phyloP scores from a whole-genome alignment of 164 flowering plant genomes.

The Litsea cubeba region DNA sequence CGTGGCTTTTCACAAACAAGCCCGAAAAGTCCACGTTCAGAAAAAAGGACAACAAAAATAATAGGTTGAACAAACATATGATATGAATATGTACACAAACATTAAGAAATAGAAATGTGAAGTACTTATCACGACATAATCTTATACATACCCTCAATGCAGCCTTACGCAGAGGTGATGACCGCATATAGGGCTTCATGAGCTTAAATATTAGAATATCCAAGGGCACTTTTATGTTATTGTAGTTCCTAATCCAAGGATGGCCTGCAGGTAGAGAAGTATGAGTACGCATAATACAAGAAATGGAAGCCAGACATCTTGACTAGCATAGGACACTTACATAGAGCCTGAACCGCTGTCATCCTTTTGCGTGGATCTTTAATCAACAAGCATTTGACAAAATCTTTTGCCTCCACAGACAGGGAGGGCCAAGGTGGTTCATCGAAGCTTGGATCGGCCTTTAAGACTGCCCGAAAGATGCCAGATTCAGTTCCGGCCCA shows the following conservation, averaged over 20 bases:
- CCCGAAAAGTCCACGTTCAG: background rate
- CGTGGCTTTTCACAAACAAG: too few relatives aligned
- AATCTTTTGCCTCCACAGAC: conserved; percentile 78
- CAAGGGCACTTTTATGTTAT: conserved; percentile 52
- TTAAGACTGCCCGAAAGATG: conserved; percentile 78
- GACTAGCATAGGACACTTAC: conserved; percentile 39
- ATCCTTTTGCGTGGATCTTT: conserved; percentile 82
- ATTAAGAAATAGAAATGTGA: background rate
- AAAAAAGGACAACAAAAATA: background rate
- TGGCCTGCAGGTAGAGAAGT: conserved; percentile 57
- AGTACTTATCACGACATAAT: background rate
- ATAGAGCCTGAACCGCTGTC: conserved; percentile 83
- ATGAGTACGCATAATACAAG: conserved; percentile 7
- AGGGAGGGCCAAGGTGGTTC: conserved; percentile 87
- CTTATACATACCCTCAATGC: conserved; percentile 73
- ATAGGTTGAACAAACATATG: background rate
- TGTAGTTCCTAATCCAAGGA: conserved; percentile 68
- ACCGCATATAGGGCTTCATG: conserved; percentile 73
- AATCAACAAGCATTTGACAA: conserved; percentile 69
- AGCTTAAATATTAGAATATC: conserved; percentile 66
- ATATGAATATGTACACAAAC: too few relatives aligned
- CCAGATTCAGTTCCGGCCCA: conserved; percentile 99
- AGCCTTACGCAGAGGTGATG: conserved; percentile 87
- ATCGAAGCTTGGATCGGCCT: conserved; percentile 86
- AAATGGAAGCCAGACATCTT: conserved; percentile 5